Evolutionary conservation across 495 filamentous ascomycete species (phyloP).

Genomic region (Aspergillus sclerotioniger): DNA sequence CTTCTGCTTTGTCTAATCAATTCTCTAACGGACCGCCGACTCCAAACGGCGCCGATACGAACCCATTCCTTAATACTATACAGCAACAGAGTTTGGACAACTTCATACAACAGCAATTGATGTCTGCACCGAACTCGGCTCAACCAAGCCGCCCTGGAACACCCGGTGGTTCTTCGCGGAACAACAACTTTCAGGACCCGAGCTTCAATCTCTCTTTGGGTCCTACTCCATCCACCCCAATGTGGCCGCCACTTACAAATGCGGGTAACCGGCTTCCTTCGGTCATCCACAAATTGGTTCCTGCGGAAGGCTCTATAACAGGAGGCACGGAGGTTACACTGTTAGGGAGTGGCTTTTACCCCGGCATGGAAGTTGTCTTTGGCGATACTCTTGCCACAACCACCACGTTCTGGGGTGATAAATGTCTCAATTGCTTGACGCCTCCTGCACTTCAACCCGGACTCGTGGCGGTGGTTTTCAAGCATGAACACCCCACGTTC

Average conservation of each 20-base stretch:
- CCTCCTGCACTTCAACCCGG: constrained; percentile 71
- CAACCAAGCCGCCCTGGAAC: constrained; percentile 52
- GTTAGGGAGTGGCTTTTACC: constrained; percentile 73
- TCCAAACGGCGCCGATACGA: constrained; percentile 56
- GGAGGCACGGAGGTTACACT: constrained; percentile 86
- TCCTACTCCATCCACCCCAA: constrained; percentile 32
- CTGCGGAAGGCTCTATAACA: constrained; percentile 72
- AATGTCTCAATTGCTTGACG: constrained; percentile 77
- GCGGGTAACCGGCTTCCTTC: constrained; percentile 48
- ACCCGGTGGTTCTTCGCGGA: constrained; percentile 43
- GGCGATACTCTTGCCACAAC: constrained; percentile 73
- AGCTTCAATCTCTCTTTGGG: constrained; percentile 32
- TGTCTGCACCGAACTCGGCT: constrained; percentile 64
- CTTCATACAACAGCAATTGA: constrained; percentile 55
- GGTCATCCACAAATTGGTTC: constrained; percentile 74
- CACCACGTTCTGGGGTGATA: constrained; percentile 79
- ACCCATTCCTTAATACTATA: constrained; percentile 50
- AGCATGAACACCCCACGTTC: constrained; percentile 55
- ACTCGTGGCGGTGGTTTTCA: constrained; percentile 71
- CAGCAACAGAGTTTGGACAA: constrained; percentile 55
- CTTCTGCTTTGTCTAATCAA: constrained; percentile 44
- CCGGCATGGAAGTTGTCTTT: constrained; percentile 83
- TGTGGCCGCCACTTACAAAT: constrained; percentile 42
- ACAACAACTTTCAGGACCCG: constrained; percentile 45
- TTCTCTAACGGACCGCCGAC: constrained; percentile 63